Evolutionary conservation across 371 early-diverging fungal species (phyloP).

Genomic region (Mortierella sp.): DNA sequence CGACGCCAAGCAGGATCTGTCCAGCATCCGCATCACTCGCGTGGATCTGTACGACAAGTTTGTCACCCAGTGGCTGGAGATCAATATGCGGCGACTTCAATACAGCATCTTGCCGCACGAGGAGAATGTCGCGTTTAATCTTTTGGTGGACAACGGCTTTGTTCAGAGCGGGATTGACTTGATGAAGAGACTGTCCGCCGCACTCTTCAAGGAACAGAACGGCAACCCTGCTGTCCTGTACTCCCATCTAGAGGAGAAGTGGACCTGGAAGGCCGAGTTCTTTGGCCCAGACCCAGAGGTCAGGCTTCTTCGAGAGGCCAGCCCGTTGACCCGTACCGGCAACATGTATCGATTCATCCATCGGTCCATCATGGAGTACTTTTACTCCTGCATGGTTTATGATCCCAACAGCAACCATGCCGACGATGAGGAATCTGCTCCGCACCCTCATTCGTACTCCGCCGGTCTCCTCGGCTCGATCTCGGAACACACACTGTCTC

Average conservation of each 20-base stretch:
- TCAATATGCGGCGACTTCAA: neutral
- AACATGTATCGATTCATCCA: slow-evolving; percentile 6
- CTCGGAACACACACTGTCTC: neutral
- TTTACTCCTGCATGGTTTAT: neutral
- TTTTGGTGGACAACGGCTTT: neutral
- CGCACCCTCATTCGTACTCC: neutral
- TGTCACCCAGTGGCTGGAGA: neutral
- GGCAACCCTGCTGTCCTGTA: neutral
- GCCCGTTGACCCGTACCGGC: neutral
- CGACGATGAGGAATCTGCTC: no score
- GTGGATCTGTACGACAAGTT: neutral
- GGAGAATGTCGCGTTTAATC: no score
- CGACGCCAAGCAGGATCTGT: neutral
- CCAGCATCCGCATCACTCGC: neutral
- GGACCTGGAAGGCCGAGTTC: neutral
- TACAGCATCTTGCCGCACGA: no score
- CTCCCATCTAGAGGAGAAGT: neutral
- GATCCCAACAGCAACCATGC: neutral
- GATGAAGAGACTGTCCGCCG: neutral
- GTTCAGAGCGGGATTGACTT: neutral
- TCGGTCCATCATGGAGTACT: neutral
- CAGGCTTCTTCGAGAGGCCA: neutral
- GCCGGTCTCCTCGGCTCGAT: no score
- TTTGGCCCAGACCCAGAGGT: neutral
- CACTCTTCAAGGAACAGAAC: neutral